Conservation (phyloP, 2,329 filamentous ascomycete genomes). For the Chaetomium olivaceum region DNA sequence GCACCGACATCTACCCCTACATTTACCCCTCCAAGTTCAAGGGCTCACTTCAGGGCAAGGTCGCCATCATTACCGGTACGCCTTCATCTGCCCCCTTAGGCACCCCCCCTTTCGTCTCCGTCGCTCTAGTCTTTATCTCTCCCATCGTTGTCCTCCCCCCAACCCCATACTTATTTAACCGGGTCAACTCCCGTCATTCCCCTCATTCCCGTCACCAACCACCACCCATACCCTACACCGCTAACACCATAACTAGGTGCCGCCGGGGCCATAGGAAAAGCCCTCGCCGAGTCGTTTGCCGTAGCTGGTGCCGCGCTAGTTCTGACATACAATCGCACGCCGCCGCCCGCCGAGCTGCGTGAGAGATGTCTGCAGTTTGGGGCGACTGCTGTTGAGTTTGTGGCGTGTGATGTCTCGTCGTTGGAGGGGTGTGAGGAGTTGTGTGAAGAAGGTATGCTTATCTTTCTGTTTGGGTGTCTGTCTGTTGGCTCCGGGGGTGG, state of each 20-base stretch:
- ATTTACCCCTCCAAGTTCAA: slow-evolving; percentile 36
- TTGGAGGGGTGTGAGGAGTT: slow-evolving; percentile 33
- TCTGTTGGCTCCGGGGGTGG: not conserved
- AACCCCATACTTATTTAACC: too few relatives aligned
- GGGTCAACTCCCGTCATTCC: too few relatives aligned
- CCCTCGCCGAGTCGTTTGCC: slow-evolving; percentile 37
- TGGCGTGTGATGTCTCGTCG: slow-evolving; percentile 35
- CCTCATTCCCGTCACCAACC: not conserved
- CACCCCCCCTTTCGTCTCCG: too few relatives aligned
- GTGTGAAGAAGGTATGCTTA: slow-evolving; percentile 29
- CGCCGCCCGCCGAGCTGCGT: slow-evolving; percentile 29
- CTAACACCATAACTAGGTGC: slow-evolving; percentile 30
- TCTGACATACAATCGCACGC: slow-evolving; percentile 36
- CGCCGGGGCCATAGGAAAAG: slow-evolving; percentile 35
- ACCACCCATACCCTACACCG: not conserved
- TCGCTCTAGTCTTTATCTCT: too few relatives aligned
- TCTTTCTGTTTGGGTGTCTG: not conserved
- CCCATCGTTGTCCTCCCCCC: too few relatives aligned
- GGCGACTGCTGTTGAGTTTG: slow-evolving; percentile 28
- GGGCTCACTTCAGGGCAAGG: slow-evolving; percentile 32
- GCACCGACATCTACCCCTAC: slow-evolving; percentile 37
- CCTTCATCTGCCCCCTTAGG: too few relatives aligned
- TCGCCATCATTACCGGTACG: slow-evolving; percentile 36
- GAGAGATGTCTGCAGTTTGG: slow-evolving; percentile 31
- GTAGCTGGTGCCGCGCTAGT: slow-evolving; percentile 36